Percentiles rank a stretch among this genome's conserved stretches.
These are phyloP conservation scores for Podospora comata DNA, from an alignment of 495 filamentous ascomycete genomes.

Conservation along the genomic window DNA sequence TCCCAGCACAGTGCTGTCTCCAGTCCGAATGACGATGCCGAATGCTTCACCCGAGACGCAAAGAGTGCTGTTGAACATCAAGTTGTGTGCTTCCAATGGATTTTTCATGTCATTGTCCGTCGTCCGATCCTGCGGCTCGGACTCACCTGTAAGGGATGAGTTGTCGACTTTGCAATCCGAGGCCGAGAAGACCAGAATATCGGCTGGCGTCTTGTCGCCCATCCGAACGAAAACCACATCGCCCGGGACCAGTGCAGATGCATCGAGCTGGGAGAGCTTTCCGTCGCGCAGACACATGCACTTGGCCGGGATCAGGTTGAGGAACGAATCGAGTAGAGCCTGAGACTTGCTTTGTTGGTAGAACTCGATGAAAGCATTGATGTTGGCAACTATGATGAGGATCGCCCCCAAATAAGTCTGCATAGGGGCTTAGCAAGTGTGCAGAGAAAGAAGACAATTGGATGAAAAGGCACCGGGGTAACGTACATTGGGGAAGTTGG, in stretches of 20 bases:
- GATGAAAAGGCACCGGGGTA: not conserved
- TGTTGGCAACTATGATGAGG: slow-evolving; percentile 30
- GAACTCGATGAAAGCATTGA: slow-evolving; percentile 38
- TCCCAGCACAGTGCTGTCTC: slow-evolving; percentile 67
- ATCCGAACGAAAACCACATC: slow-evolving; percentile 66
- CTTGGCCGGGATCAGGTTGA: slow-evolving; percentile 35
- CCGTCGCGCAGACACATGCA: slow-evolving; percentile 35
- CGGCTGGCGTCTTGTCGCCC: slow-evolving; percentile 67
- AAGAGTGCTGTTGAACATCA: slow-evolving; percentile 26
- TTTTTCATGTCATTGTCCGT: slow-evolving; percentile 31
- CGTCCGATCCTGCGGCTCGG: slow-evolving; percentile 29
- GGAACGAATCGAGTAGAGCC: slow-evolving; percentile 32
- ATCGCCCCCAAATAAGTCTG: slow-evolving; percentile 36
- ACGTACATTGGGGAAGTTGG: slow-evolving; percentile 35
- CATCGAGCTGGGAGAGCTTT: slow-evolving; percentile 25
- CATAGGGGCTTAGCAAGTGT: not conserved
- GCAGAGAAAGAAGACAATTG: slow-evolving; percentile 5
- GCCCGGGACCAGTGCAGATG: slow-evolving; percentile 52
- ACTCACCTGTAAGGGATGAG: slow-evolving; percentile 56
- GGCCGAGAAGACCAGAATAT: slow-evolving; percentile 57
- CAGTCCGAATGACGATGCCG: slow-evolving; percentile 65
- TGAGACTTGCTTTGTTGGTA: slow-evolving; percentile 35
- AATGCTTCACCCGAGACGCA: slow-evolving; percentile 27
- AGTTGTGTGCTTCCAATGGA: slow-evolving; percentile 29
- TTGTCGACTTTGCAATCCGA: slow-evolving; percentile 62